Conservation (phyloP, 108 stramenopile genomes). For the Cylindrotheca closterium region DNA sequence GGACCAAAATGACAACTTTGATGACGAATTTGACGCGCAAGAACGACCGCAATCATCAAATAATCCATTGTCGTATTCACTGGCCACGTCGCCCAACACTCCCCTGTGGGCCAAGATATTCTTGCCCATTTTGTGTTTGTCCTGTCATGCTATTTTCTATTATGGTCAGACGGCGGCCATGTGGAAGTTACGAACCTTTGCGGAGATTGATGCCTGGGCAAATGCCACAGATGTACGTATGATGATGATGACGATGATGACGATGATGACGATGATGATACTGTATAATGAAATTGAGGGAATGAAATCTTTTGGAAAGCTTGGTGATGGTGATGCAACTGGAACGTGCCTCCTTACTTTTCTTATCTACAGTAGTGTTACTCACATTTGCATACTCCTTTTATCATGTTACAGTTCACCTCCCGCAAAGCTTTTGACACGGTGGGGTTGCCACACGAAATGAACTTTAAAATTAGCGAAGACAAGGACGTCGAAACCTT, state of each 20-base stretch:
- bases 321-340: too few relatives aligned
- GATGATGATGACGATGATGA: neutral
- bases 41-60: too few relatives aligned
- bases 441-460: constrained; percentile 45
- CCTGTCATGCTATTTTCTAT: constrained; percentile 61
- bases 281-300: too few relatives aligned
- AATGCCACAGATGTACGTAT: constrained; percentile 46
- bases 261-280: too few relatives aligned
- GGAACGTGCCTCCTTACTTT: too few relatives aligned
- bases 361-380: too few relatives aligned
- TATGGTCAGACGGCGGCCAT: constrained; percentile 72
- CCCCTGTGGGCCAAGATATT: constrained; percentile 25
- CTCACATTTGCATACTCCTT: too few relatives aligned
- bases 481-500: constrained; percentile 66
- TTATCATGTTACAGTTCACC: constrained; percentile 7
- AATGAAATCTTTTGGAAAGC: too few relatives aligned
- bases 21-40: too few relatives aligned
- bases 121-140: constrained; percentile 47
- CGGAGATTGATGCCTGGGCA: constrained; percentile 56
- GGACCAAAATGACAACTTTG: neutral
- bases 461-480: constrained; percentile 34
- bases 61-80: neutral
- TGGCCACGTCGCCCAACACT: constrained; percentile 14
- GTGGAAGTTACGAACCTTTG: constrained; percentile 64
- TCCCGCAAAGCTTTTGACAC: constrained; percentile 44